Evolutionary conservation across 2,329 filamentous ascomycete genomes (phyloP), one percentile per base, ranked within the genome.

Genomic region (Diaporthe vaccinii): DNA sequence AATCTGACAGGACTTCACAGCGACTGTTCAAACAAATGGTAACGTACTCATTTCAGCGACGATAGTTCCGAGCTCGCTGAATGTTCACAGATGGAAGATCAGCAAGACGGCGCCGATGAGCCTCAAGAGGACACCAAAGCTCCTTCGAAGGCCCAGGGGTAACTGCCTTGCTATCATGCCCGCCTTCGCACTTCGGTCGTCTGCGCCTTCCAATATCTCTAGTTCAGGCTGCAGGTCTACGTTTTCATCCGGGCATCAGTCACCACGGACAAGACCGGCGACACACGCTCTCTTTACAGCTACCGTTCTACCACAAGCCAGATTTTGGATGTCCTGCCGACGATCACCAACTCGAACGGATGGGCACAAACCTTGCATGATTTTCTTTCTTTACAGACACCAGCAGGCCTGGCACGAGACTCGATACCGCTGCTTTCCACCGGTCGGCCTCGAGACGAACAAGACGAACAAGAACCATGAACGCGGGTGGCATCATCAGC

Each of bases 401-500:
- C 67, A 57, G 34, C 10, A 41, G 28, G 49, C 7, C 68, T 71
- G 68, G 39, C 12, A 34, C 53, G 25, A 57, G 31, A 61, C 55
- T 39, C 12, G 14, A 36, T 41, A 51, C 28, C 12, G 20, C 22
- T 34, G n/a, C 12, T 49, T 15, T 1, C 14, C 15, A 22, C 4
- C 22, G 8, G 17, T 36, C 36, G 25, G 12, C 14, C 4, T 12
- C 25, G 31, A 44, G 39, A 49, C 55, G 8, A 49, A n/a, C 34
- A 41, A 58, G n/a, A 67, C 39, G 6, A 49, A 31, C 34, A 55
- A 51, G 17, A 58, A 73, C 1, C 20, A 74, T 76, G 74, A 25
- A 39, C 58, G 41, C 67, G 25, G 25, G 65, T n/a, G 72, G 39
- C 20, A 49, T 74, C 20, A 46, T 74, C 46, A 31, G 65, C n/a